Percentiles rank a stretch among this genome's conserved stretches.
Conservation (phyloP, 805 yeast species). For the Starmerella bacillaris region DNA sequence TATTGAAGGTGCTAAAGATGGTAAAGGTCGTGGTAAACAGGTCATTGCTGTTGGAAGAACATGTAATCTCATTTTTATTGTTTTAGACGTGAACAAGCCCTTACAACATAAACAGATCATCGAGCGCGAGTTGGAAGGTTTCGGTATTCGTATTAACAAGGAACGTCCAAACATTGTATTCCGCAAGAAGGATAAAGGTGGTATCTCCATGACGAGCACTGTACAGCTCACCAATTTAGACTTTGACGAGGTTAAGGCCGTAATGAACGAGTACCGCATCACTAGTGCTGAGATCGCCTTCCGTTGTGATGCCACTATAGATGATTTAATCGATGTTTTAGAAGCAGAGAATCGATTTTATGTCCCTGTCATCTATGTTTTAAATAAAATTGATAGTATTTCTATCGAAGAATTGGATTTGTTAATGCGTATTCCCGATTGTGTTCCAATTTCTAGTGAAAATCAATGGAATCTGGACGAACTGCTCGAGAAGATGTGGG, state of each 20-base stretch:
- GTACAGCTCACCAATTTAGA: slow-evolving; percentile 84
- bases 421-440: slow-evolving; percentile 82
- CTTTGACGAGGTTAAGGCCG: slow-evolving; percentile 86
- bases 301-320: slow-evolving; percentile 95
- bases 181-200: slow-evolving; percentile 90
- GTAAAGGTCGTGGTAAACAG: slow-evolving; percentile 95
- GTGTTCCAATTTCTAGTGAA: slow-evolving; percentile 92
- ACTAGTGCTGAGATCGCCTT: slow-evolving; percentile 92
- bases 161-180: slow-evolving; percentile 83
- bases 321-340: slow-evolving; percentile 83
- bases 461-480: slow-evolving; percentile 96
- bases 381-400: slow-evolving; percentile 90
- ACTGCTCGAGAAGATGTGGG: slow-evolving; percentile 90
- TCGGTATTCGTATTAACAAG: slow-evolving; percentile 86
- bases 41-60: slow-evolving; percentile 99
- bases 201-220: slow-evolving; percentile 81
- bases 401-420: slow-evolving; percentile 85
- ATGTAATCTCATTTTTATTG: slow-evolving; percentile 81
- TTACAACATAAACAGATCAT: slow-evolving; percentile 83
- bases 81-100: slow-evolving; percentile 90
- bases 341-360: slow-evolving; percentile 83
- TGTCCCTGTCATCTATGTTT: slow-evolving; percentile 85
- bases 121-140: slow-evolving; percentile 90
- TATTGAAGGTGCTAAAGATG: slow-evolving; percentile 93
- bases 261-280: slow-evolving; percentile 85